Base-by-base conservation (phyloP, 2,329 filamentous ascomycete species). In the Colletotrichum cuscutae region DNA sequence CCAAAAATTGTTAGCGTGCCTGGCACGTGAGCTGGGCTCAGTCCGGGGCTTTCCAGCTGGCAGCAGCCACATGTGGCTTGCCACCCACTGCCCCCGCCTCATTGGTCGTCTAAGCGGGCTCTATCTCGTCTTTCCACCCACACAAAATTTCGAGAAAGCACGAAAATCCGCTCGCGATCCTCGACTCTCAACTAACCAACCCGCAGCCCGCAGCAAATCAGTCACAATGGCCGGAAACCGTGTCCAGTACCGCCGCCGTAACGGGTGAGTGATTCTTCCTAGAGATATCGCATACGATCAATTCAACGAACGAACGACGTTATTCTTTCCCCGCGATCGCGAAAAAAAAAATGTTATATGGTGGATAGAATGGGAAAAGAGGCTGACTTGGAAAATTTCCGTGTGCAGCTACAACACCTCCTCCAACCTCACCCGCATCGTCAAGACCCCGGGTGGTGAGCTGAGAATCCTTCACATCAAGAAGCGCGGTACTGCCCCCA, bases 381-480 rank as follows among this genome's bases (percentile, higher is more conserved):
- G 75, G 75, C 77, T 78, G 74, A 76, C 75, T 64, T 72, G 49
- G 65, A 61, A 62, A 74, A 59, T 73, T 73, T 24, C 30, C n/a
- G 32, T 19, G 52, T 76, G 71, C 83, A 97, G 94, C 85, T 99
- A 98, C 94, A 98, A 98, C 93, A 98, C 96, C 86, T 90, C 90
- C 85, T 97, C 94, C 86, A 98, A 99, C 94, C 95, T 95, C 88
- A 96, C 97, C 86, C 94, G 97, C 85, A 90, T 97, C 83, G 86
- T 98, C 87, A 97, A 97, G 92, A 99, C 97, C 79, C 97, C 97
- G 80, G 97, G 97, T 86, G 97, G 97, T 86, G 91, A 96, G 86
- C 92, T 98, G 83, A 93, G 97, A 86, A 93, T 98, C 85, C 94
- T 98, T 81, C 96, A 99, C 93, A 95, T 98, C 90, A 98, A 98